Percentiles rank a stretch among this genome's conserved stretches.
These are phyloP conservation scores for Fusarium verticillioides DNA, from an alignment of 2,329 filamentous ascomycete genomes.

Conservation along the genomic window DNA sequence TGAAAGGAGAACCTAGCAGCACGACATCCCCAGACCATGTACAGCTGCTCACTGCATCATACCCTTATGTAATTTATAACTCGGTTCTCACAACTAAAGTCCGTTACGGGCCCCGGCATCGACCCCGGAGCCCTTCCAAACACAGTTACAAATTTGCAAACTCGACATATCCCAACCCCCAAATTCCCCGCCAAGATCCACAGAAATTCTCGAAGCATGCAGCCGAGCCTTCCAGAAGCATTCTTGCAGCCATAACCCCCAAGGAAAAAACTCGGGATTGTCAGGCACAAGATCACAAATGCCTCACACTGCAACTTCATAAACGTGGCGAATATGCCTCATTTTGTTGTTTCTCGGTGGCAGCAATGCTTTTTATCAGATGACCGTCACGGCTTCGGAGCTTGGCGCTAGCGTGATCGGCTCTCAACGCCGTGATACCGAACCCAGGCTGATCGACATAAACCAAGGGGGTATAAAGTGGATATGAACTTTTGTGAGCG, in stretches of 20 bases:
- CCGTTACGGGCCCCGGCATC: not conserved
- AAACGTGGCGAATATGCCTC: not conserved
- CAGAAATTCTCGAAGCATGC: not conserved
- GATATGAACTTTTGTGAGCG: not conserved
- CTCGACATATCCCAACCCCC: not conserved
- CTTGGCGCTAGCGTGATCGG: slow-evolving; percentile 26
- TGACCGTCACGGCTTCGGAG: not conserved
- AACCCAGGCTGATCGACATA: slow-evolving; percentile 22
- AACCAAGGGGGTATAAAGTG: not conserved
- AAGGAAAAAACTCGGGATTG: not conserved
- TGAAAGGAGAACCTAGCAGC: not conserved
- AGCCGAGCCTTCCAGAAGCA: slow-evolving; percentile 8
- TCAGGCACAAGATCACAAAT: not conserved
- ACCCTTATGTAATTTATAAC: not conserved
- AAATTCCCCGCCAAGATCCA: not conserved
- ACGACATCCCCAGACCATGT: not conserved
- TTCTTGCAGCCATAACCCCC: not conserved
- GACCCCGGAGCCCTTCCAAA: not conserved
- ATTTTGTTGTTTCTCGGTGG: not conserved
- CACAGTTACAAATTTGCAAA: not conserved
- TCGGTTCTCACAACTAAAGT: not conserved
- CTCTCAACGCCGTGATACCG: slow-evolving; percentile 21
- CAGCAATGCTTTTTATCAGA: not conserved
- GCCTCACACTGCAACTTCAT: not conserved
- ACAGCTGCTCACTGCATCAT: not conserved